Conservation (phyloP, 176 grass and related monocot species). For the Poa pratensis region DNA sequence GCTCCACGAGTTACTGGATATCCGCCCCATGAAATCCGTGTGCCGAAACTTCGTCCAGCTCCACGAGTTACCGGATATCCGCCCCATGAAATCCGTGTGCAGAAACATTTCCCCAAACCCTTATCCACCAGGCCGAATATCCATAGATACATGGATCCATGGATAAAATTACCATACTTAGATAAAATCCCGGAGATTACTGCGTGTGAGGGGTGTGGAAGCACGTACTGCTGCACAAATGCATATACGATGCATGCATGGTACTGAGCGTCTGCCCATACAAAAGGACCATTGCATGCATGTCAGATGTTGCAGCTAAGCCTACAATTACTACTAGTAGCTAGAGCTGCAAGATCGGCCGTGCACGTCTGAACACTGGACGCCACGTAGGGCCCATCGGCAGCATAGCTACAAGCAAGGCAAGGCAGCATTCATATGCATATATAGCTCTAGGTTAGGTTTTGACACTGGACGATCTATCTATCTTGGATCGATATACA, state of each 20-base stretch:
- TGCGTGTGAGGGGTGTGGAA: neutral
- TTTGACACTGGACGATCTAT: neutral
- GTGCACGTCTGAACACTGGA: neutral
- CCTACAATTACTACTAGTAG: neutral
- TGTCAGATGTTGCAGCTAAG: conserved; percentile 1
- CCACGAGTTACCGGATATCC: too few relatives aligned
- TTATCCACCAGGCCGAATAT: too few relatives aligned
- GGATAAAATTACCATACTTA: neutral
- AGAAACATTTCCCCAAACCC: too few relatives aligned
- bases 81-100: too few relatives aligned
- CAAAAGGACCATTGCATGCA: neutral
- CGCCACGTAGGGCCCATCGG: too few relatives aligned
- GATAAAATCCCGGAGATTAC: neutral
- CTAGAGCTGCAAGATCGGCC: neutral
- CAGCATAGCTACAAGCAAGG: neutral
- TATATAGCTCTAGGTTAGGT: neutral
- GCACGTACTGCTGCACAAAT: neutral
- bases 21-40: too few relatives aligned
- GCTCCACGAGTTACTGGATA: too few relatives aligned
- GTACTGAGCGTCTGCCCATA: conserved; percentile 6
- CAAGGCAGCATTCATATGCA: neutral
- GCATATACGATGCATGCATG: neutral
- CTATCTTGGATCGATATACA: neutral
- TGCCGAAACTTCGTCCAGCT: too few relatives aligned
- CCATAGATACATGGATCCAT: too few relatives aligned